These are phyloP conservation scores for Aspergillus caelatus DNA, from an alignment of 2,329 filamentous ascomycete species.

Conservation along the genomic window DNA sequence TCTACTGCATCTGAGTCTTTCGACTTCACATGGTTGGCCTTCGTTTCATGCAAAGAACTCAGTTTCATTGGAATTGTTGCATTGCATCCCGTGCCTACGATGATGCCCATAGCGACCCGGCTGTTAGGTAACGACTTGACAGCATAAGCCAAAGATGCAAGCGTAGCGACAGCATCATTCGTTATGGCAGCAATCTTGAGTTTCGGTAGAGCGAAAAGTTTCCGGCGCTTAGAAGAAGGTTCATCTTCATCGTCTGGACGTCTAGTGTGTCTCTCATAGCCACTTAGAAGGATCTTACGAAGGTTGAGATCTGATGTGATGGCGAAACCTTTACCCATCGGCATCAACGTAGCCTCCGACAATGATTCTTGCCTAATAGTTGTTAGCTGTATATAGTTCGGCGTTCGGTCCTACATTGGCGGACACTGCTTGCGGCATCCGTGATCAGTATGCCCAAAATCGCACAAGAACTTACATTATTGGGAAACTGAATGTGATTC, in stretches of 20 bases:
- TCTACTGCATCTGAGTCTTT: conserved; percentile 58
- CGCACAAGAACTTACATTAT: conserved; percentile 45
- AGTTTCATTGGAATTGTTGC: conserved; percentile 75
- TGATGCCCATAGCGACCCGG: conserved; percentile 75
- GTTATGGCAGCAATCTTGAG: conserved; percentile 75
- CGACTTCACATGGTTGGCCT: conserved; percentile 56
- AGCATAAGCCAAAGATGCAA: conserved; percentile 75
- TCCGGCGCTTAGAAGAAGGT: conserved; percentile 49
- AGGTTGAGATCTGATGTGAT: conserved; percentile 59
- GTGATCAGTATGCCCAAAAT: neutral
- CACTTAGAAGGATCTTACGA: conserved; percentile 56
- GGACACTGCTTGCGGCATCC: neutral
- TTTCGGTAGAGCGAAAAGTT: conserved; percentile 59
- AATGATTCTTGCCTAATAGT: conserved; percentile 53
- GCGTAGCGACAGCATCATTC: conserved; percentile 79
- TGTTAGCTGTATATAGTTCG: conserved; percentile 17
- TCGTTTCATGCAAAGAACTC: conserved; percentile 63
- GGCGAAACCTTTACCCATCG: conserved; percentile 62
- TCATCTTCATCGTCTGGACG: conserved; percentile 40
- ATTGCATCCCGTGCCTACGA: conserved; percentile 80
- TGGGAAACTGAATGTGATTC: conserved; percentile 54
- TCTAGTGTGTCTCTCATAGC: conserved; percentile 56
- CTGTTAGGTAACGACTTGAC: conserved; percentile 63
- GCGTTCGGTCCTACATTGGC: neutral
- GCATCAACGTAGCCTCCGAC: conserved; percentile 58